Conservation (phyloP, 768 basidiomycete species). For the Rhizopogon roseolus region DNA sequence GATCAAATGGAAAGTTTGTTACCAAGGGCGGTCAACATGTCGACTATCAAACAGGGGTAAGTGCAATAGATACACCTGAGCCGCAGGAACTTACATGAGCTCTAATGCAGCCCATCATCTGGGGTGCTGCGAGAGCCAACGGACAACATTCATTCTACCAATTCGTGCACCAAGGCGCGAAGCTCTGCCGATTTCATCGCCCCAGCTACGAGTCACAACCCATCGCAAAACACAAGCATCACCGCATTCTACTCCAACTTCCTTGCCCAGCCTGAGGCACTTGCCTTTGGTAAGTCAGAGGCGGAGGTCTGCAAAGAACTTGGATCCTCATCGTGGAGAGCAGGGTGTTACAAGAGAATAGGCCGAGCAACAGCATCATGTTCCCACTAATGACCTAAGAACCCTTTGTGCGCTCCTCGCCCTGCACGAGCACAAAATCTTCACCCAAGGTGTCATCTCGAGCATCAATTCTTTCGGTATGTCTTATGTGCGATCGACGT, state of each 20-base stretch:
- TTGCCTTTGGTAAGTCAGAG: conserved; percentile 97
- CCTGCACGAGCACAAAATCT: conserved; percentile 98
- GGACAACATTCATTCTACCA: conserved; percentile 99
- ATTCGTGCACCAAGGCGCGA: conserved; percentile 91
- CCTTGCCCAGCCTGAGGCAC: conserved; percentile 96
- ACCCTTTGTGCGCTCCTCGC: conserved; percentile 87
- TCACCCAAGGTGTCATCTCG: conserved; percentile 95
- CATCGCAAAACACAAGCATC: conserved; percentile 81
- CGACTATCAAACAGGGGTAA: conserved; percentile 92
- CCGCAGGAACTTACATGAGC: neutral
- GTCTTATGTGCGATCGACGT: conserved; percentile 9
- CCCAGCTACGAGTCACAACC: conserved; percentile 88
- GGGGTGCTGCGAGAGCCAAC: conserved; percentile 98
- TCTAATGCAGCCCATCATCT: conserved; percentile 80
- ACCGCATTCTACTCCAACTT: conserved; percentile 96
- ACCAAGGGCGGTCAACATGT: conserved; percentile 93
- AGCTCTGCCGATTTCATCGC: conserved; percentile 91
- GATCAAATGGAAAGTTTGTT: conserved; percentile 95
- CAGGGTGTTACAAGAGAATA: conserved; percentile 97
- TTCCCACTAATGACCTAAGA: conserved; percentile 88
- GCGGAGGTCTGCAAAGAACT: conserved; percentile 73
- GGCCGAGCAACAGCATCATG: conserved; percentile 93
- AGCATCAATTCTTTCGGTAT: conserved; percentile 96
- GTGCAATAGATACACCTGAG: conserved; percentile 22
- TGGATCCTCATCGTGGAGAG: conserved; percentile 81